Conservation (phyloP, 2,329 filamentous ascomycete genomes). For the Neonectria hederae region DNA sequence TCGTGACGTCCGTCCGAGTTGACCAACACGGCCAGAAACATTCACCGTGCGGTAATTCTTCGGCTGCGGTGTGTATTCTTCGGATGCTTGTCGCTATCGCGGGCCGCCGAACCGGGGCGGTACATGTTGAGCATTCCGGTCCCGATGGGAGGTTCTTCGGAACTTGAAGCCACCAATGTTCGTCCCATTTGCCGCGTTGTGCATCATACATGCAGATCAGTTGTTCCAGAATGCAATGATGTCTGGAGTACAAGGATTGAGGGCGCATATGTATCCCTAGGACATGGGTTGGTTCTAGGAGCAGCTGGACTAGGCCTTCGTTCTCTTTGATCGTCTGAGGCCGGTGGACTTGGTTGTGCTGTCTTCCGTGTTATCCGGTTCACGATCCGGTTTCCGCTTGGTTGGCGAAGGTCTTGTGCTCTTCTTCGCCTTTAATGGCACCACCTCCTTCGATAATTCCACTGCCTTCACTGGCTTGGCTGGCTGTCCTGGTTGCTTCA, state of each 20-base stretch:
- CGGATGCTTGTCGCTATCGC: constrained; percentile 36
- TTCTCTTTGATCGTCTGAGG: constrained; percentile 40
- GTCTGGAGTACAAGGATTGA: neutral
- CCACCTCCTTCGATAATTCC: constrained; percentile 1
- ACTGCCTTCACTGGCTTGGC: neutral
- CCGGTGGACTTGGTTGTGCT: constrained; percentile 24
- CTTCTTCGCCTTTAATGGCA: constrained; percentile 23
- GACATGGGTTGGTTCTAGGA: neutral
- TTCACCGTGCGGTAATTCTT: constrained; percentile 37
- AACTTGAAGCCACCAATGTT: constrained; percentile 2
- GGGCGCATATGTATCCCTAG: neutral
- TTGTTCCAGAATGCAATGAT: neutral
- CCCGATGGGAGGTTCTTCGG: constrained; percentile 11
- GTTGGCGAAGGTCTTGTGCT: constrained; percentile 14
- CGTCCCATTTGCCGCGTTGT: constrained; percentile 2
- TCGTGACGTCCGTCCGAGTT: constrained; percentile 19
- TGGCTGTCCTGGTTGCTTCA: constrained; percentile 52
- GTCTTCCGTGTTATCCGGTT: constrained; percentile 22
- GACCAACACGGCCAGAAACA: constrained; percentile 4
- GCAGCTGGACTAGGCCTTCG: constrained; percentile 32
- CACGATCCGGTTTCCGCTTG: constrained; percentile 36
- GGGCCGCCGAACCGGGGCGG: constrained; percentile 35
- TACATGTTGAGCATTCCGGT: neutral
- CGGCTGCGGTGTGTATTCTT: constrained; percentile 37
- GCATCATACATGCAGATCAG: constrained; percentile 4